phyloP scores from a whole-genome alignment of 2,329 filamentous ascomycete species.

The Colletotrichum lentis region DNA sequence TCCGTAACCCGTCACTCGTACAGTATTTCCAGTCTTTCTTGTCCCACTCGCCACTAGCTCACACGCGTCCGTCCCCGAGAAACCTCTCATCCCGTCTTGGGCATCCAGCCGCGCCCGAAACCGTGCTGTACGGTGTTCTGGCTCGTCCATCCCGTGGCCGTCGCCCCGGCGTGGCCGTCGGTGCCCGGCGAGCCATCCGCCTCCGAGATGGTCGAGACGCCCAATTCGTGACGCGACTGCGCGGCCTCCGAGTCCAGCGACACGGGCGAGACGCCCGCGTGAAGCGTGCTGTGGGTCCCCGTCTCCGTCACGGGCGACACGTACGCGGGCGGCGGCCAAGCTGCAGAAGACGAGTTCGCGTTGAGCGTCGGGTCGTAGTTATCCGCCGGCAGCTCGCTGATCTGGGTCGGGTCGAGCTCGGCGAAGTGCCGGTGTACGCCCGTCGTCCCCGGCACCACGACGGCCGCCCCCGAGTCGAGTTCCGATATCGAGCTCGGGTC shows the following conservation, averaged over 20 bases:
- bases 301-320: constrained; percentile 16
- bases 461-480: constrained; percentile 28
- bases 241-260: constrained; percentile 16
- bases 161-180: background rate
- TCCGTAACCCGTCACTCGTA: no score
- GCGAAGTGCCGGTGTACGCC: constrained; percentile 9
- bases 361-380: constrained; percentile 23
- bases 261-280: constrained; percentile 25
- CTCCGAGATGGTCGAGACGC: background rate
- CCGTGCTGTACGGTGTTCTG: constrained; percentile 9
- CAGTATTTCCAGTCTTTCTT: background rate
- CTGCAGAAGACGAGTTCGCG: background rate
- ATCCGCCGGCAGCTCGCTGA: constrained; percentile 29
- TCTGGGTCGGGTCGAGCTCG: constrained; percentile 18
- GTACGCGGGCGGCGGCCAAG: constrained; percentile 21
- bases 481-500: constrained; percentile 19
- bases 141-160: background rate
- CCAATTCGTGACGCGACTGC: background rate
- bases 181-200: background rate
- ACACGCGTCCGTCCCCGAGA: no score
- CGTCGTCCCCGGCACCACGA: background rate
- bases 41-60: background rate
- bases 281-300: background rate
- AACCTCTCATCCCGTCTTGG: background rate
- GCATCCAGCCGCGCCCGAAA: constrained; percentile 21